Base-by-base conservation (phyloP, 2,329 filamentous ascomycete species). In the Lanzia echinophila region DNA sequence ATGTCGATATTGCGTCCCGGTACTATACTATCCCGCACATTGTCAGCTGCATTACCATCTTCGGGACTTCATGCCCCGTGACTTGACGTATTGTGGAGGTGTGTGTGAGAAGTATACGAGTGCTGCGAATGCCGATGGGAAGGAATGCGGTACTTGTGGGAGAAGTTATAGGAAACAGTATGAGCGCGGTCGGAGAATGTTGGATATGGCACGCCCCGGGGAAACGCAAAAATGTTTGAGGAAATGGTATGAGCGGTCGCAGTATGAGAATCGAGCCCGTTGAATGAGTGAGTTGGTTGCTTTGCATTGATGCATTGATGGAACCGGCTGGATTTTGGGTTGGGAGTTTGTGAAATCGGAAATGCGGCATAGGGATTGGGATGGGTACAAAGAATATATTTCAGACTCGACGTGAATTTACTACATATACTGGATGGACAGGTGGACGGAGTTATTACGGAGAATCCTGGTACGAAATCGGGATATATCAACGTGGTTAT, bases 41-140 rank as follows among this genome's bases (percentile, higher is more conserved):
- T 66, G 63, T 50, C 60, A 66, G 24, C 50, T 66, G 1, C 63
- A 66, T 20, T 63, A 57, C 41, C 63, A 66, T 50, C 50, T 65
- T 6, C 51, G 55, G 2, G 45, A 36, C 3, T 59, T 59, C 51
- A 57, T 65, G 8, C 62, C 62, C 0, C 17, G 17, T 2, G 3
- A 56, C 3, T 34, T 60, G 13, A 60, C 32, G 7, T 63, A 54
- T 31, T 65, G 62, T 34, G 50, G 49, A 2, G 59, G 56, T 0
- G 41, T 10, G 15, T 65, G 62, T 48, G 19, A 52, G 12, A 58
- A 38, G 47, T 64, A 47, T 10, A 63, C 62, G 2, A 28, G 32
- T 3, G 47, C 44, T 4, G 32, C 34, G 12, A n/a, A 20, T 10
- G 56, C 54, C 13, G 19, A 38, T 6, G 33, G 43, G 8, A 55